Conservation (phyloP, 2,329 filamentous ascomycete genomes). For the Xylaria sp. region DNA sequence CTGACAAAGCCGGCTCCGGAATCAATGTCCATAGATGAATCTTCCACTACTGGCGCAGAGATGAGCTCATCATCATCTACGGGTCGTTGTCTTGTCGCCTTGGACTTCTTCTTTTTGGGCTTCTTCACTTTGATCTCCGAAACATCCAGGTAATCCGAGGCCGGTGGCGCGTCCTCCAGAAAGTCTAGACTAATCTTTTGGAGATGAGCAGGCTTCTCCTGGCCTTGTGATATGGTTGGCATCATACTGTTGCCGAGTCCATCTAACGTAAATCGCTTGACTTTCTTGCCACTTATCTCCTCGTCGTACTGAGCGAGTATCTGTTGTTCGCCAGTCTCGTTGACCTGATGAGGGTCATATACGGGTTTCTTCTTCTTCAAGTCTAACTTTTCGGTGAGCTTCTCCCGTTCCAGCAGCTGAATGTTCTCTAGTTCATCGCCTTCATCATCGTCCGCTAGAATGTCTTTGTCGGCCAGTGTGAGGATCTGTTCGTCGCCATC, state of each 20-base stretch:
- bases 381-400: constrained; percentile 68
- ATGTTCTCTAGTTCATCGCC: constrained; percentile 86
- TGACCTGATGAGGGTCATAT: constrained; percentile 78
- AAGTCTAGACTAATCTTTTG: constrained; percentile 70
- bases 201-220: constrained; percentile 56
- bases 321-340: constrained; percentile 57
- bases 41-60: constrained; percentile 37
- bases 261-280: constrained; percentile 82
- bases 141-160: constrained; percentile 83
- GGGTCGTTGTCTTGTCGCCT: constrained; percentile 64
- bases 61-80: constrained; percentile 60
- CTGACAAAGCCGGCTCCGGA: constrained; percentile 40
- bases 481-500: constrained; percentile 83
- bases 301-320: constrained; percentile 93
- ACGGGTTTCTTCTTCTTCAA: constrained; percentile 84
- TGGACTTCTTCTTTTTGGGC: constrained; percentile 84
- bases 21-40: constrained; percentile 71
- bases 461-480: constrained; percentile 87
- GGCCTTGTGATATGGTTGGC: constrained; percentile 49
- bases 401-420: constrained; percentile 65
- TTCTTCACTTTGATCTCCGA: constrained; percentile 91
- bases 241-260: constrained; percentile 66
- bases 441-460: constrained; percentile 71
- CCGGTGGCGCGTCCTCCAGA: constrained; percentile 54
- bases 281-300: constrained; percentile 85